Evolutionary conservation across 208 protist genomes (phyloP), one percentile per base, ranked within the genome.

Genomic region (Leishmania amazonensis): DNA sequence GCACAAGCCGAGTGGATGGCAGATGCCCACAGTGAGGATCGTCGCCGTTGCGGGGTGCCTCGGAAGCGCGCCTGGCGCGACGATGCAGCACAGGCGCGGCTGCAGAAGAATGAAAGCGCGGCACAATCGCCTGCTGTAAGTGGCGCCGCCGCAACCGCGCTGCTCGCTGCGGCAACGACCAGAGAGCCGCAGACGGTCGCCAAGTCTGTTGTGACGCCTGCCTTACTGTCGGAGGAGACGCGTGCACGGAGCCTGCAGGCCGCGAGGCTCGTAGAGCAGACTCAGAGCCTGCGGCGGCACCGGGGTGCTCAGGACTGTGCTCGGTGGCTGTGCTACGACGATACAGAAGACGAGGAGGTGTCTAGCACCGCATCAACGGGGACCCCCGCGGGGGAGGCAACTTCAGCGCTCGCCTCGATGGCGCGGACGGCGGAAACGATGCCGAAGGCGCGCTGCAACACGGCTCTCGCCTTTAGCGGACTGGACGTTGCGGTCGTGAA

Each of bases 401-500:
- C 60, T n/a, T 6, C 28, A 9, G 60, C 60, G 60, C 24, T 67
- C n/a, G 28, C 60, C 60, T 38, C 31, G 60, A 67, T 19, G n/a
- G 60, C 31, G 60, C 31, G 13, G 24, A 7, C 57, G n/a, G 13
- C 60, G 11, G 9, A 19, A 38, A 40, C 9, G 64, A 31, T 1
- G 24, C 31, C 5, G 31, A 62, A 40, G 53, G 40, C 15, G 54
- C 40, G 70, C 28, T 17, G 53, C 51, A 87, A 88, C 75, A 87
- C 81, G 8, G 88, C 85, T 19, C 68, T 87, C 7, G 8, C 1
- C 19, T 87, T 87, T 19, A 84, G 76, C 35, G 85, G 83, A 8
- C 17, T 76, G 38, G 88, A 88, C 35, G 85, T 84, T 0, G 77
- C 81, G 0, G 85, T 85, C 11, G 85, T 57, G 47, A 87, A 85